phyloP scores from a whole-genome alignment of 148 eudicot genomes.

The Silene conica region DNA sequence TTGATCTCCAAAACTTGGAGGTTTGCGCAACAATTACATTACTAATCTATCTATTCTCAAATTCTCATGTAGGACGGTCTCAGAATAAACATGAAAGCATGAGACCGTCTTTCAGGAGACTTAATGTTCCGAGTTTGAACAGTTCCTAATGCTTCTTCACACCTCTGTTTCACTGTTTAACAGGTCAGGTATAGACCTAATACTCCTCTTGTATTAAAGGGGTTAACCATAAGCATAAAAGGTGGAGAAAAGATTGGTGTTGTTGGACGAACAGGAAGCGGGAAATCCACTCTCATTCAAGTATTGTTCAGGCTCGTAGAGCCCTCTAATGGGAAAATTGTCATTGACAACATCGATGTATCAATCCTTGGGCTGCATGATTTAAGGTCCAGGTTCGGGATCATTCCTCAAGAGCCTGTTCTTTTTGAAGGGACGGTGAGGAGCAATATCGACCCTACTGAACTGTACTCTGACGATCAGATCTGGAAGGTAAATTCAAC shows the following conservation, averaged over 20 bases:
- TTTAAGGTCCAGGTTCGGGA: slow-evolving; percentile 92
- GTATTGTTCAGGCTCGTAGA: slow-evolving; percentile 90
- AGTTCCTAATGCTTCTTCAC: not conserved
- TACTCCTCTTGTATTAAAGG: slow-evolving; percentile 86
- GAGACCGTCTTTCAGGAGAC: not conserved
- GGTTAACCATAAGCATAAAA: slow-evolving; percentile 58
- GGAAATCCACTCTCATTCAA: slow-evolving; percentile 89
- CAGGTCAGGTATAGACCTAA: slow-evolving; percentile 87
- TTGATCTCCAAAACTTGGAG: slow-evolving; percentile 69
- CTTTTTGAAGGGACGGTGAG: slow-evolving; percentile 95
- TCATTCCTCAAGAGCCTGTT: slow-evolving; percentile 97
- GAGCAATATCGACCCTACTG: slow-evolving; percentile 85
- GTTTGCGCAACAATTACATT: slow-evolving; percentile 20
- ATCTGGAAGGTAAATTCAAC: slow-evolving; percentile 79
- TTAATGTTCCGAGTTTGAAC: not conserved
- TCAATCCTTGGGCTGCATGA: slow-evolving; percentile 72
- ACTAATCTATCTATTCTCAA: not conserved
- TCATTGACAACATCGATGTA: slow-evolving; percentile 73
- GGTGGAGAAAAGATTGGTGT: slow-evolving; percentile 96
- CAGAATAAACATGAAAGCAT: too few relatives aligned
- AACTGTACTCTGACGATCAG: slow-evolving; percentile 74
- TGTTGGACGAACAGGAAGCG: slow-evolving; percentile 95
- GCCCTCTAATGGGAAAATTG: slow-evolving; percentile 71
- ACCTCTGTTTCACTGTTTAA: slow-evolving; percentile 1
- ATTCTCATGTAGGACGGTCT: too few relatives aligned